Base-by-base conservation (phyloP, 768 basidiomycete genomes). In the Boletales sp. region DNA sequence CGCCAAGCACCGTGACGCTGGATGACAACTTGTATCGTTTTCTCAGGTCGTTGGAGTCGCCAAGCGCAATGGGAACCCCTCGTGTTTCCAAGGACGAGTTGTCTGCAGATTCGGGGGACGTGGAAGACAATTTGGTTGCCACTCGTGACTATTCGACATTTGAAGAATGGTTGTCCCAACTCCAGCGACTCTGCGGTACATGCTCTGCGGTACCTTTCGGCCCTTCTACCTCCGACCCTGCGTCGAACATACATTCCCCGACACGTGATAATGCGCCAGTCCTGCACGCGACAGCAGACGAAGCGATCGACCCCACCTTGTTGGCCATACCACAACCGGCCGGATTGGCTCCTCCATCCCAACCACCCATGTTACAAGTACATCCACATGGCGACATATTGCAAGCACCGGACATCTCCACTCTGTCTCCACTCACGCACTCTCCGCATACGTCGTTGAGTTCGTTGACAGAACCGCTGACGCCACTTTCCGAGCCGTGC, bases 151-250 rank as follows among this genome's bases (percentile, higher is more conserved):
- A 71, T 43, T 54, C 67, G 18, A 59, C 72, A 11, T 72, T 78
- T 52, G 75, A 81, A 52, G 75, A 70, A 34, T 81, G 78, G 78
- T 69, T 81, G 64, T 72, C 70, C 44, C 72, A 77, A 42, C 65
- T 81, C n/a, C 71, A 78, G 38, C 63, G 71, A 2, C 75, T 79
- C 44, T 43, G 42, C 43, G 34, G 12, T 40, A 9, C 45, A 43
- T 21, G 19, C n/a, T 18, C 8, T 19, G 37, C 52, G 8, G 27
- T 42, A 7, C 30, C 50, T 14, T 39, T 46, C 32, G 47, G 55
- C 13, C 13, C 47, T 15, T 44, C 52, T 5, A 11, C 41, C 27
- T 45, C 48, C 27, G 29, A 19, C 13, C 34, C 30, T 31, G 9
- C 43, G 11, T 18, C 49, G 10, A 40, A 6, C 24, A 27, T 27